These are phyloP conservation scores for Auricularia cornea DNA, from an alignment of 768 basidiomycete genomes.

Conservation along the genomic window DNA sequence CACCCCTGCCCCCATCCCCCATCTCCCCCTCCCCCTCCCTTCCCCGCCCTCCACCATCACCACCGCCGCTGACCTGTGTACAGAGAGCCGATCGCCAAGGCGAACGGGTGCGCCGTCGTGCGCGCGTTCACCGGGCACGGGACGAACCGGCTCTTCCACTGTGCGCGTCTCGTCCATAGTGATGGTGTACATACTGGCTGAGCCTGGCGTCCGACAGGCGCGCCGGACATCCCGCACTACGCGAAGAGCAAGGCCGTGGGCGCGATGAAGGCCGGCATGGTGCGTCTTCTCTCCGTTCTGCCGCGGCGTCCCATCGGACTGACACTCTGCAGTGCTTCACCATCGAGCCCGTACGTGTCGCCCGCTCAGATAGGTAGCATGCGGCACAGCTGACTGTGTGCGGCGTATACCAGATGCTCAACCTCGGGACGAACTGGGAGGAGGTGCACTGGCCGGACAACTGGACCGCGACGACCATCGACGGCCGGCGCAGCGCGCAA, in stretches of 20 bases:
- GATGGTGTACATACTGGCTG: no score
- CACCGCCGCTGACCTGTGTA: background rate
- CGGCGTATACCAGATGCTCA: conserved; percentile 74
- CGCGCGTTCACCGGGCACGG: conserved; percentile 90
- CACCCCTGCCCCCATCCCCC: no score
- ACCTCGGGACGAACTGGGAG: conserved; percentile 70
- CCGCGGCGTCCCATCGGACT: background rate
- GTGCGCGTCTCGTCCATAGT: conserved; percentile 8
- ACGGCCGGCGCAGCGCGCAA: conserved; percentile 88
- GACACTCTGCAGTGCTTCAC: conserved; percentile 39
- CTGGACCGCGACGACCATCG: conserved; percentile 92
- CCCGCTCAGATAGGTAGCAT: no score
- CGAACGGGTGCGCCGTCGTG: conserved; percentile 82
- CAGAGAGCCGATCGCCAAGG: conserved; percentile 78
- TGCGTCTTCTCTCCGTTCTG: conserved; percentile 30
- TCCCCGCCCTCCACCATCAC: no score
- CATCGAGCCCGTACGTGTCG: conserved; percentile 59
- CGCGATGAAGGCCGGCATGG: conserved; percentile 91
- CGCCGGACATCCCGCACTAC: conserved; percentile 90
- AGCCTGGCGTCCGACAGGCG: no score
- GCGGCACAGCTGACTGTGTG: no score
- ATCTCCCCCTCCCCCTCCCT: no score
- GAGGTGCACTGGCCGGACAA: conserved; percentile 86
- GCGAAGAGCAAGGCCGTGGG: conserved; percentile 90
- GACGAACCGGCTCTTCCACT: conserved; percentile 79